These are phyloP conservation scores for Saccharomycopsis phalli DNA, from an alignment of 1,139 yeast species.

Conservation along the genomic window DNA sequence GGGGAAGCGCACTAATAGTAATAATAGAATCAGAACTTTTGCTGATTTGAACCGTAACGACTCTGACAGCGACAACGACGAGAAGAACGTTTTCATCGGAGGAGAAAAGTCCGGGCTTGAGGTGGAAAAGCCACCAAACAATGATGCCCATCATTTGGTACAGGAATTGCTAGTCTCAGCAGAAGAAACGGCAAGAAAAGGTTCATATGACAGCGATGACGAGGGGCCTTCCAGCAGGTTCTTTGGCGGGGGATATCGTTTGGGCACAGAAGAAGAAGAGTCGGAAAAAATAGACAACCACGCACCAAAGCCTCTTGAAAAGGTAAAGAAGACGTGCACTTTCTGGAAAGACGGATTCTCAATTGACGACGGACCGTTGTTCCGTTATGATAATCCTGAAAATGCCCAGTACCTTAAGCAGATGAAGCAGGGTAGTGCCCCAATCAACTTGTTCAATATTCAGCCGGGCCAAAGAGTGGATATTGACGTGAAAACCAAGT, in stretches of 20 bases:
- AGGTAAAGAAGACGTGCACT: slow-evolving; percentile 67
- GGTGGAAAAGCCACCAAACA: slow-evolving; percentile 80
- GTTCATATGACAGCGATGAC: slow-evolving; percentile 28
- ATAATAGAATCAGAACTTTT: slow-evolving; percentile 36
- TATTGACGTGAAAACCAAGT: slow-evolving; percentile 70
- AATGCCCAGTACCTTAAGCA: slow-evolving; percentile 71
- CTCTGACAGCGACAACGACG: slow-evolving; percentile 51
- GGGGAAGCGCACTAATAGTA: no score
- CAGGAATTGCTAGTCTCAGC: slow-evolving; percentile 56
- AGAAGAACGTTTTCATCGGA: slow-evolving; percentile 73
- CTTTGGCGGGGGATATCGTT: slow-evolving; percentile 69
- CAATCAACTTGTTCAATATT: slow-evolving; percentile 74
- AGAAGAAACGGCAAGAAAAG: slow-evolving; percentile 35
- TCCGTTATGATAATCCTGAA: slow-evolving; percentile 83
- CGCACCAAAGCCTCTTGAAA: slow-evolving; percentile 31
- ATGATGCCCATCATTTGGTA: slow-evolving; percentile 38
- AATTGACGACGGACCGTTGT: slow-evolving; percentile 82
- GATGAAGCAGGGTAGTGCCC: slow-evolving; percentile 86
- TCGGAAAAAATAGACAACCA: slow-evolving; percentile 29
- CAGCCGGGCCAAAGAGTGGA: slow-evolving; percentile 93
- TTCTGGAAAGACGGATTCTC: slow-evolving; percentile 97
- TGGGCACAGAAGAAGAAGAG: slow-evolving; percentile 58
- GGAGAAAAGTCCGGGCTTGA: slow-evolving; percentile 94
- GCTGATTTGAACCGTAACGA: slow-evolving; percentile 39
- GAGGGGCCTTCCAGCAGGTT: slow-evolving; percentile 35